phyloP scores from a whole-genome alignment of 805 yeast species.

The Babjeviella inositovora region DNA sequence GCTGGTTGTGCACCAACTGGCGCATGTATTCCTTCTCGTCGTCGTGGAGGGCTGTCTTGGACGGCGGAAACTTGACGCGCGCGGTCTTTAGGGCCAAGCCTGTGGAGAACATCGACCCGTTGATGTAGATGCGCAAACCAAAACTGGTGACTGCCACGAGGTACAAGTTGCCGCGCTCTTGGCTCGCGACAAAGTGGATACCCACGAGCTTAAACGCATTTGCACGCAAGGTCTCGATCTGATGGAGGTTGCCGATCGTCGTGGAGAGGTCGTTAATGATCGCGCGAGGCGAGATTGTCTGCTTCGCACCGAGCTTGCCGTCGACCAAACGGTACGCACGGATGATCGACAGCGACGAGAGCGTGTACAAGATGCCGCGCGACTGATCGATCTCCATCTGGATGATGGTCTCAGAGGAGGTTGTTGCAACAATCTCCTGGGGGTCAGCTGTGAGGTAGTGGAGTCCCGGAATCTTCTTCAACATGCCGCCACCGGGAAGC shows the following conservation, averaged over 20 bases:
- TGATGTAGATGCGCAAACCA: conserved; percentile 66
- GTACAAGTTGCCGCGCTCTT: conserved; percentile 55
- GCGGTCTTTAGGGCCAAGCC: conserved; percentile 13
- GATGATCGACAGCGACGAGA: conserved; percentile 70
- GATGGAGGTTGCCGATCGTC: too few relatives aligned
- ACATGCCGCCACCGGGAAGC: conserved; percentile 12
- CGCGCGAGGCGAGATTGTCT: too few relatives aligned
- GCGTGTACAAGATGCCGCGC: conserved; percentile 62
- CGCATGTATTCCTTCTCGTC: conserved; percentile 15
- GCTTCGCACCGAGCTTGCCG: conserved; percentile 19
- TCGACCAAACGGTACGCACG: conserved; percentile 53
- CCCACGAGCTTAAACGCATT: conserved; percentile 46
- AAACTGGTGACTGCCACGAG: conserved; percentile 66
- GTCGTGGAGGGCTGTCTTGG: conserved; percentile 12
- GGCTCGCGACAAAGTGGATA: conserved; percentile 40
- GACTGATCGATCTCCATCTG: conserved; percentile 65
- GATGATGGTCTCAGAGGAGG: conserved; percentile 32
- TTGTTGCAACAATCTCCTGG: conserved; percentile 5
- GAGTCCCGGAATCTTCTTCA: conserved; percentile 7
- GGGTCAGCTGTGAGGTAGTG: too few relatives aligned
- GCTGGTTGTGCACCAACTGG: conserved; percentile 18
- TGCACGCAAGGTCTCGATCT: conserved; percentile 4
- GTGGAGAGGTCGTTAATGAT: too few relatives aligned
- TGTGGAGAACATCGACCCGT: conserved; percentile 20
- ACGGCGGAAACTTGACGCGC: conserved; percentile 31